These are phyloP conservation scores for Amaranthus tricolor DNA, from an alignment of 179 eudicot species.

Conservation along the genomic window DNA sequence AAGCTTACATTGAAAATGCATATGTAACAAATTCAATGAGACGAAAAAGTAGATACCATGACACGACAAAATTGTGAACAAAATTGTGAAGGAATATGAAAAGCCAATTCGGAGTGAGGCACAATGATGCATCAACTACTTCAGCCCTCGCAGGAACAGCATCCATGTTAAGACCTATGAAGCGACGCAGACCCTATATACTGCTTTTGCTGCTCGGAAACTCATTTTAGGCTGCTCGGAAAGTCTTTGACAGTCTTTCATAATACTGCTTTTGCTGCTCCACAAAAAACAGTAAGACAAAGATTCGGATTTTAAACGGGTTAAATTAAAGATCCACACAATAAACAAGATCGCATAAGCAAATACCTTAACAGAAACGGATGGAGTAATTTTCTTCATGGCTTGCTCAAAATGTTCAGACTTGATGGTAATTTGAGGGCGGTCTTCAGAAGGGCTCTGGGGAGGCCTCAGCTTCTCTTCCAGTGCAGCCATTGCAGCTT, in stretches of 20 bases:
- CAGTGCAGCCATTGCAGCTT: constrained; percentile 67
- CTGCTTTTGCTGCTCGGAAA: not conserved
- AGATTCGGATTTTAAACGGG: not conserved
- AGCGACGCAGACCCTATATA: no score
- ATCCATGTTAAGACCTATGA: no score
- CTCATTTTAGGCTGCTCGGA: constrained; percentile 33
- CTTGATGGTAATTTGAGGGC: constrained; percentile 38
- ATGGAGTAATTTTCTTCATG: constrained; percentile 54
- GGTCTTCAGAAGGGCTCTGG: constrained; percentile 18
- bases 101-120: no score
- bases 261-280: constrained; percentile 55
- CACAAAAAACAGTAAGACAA: not conserved
- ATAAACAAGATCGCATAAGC: not conserved
- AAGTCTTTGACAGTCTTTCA: constrained; percentile 36
- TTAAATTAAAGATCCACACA: not conserved
- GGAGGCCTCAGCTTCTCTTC: constrained; percentile 40
- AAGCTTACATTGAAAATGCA: no score
- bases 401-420: constrained; percentile 60
- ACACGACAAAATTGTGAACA: no score
- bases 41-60: no score
- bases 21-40: no score
- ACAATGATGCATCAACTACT: no score
- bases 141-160: no score
- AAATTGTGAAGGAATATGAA: no score
- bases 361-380: constrained; percentile 71